phyloP scores from a whole-genome alignment of 2,329 filamentous ascomycete genomes.

The Sclerotinia subarctica region DNA sequence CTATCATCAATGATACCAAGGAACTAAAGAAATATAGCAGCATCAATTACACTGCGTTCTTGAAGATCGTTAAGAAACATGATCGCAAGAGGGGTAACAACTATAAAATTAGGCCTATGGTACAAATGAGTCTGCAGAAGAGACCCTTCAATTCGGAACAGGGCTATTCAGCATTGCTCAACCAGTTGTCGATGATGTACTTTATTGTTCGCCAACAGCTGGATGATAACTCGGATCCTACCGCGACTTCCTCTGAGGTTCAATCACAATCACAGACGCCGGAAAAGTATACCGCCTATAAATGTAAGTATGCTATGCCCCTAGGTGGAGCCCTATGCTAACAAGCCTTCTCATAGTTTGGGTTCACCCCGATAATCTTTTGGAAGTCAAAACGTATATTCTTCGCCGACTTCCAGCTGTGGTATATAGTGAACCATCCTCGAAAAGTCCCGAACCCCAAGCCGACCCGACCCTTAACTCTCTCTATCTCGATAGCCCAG shows the following conservation, averaged over 20 bases:
- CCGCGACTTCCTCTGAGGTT: slow-evolving; percentile 41
- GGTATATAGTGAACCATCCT: slow-evolving; percentile 84
- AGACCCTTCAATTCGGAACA: slow-evolving; percentile 90
- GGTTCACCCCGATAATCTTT: slow-evolving; percentile 91
- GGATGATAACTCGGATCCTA: slow-evolving; percentile 50
- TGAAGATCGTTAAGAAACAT: slow-evolving; percentile 99
- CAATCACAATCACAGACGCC: slow-evolving; percentile 58
- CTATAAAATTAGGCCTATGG: slow-evolving; percentile 86
- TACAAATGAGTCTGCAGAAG: slow-evolving; percentile 84
- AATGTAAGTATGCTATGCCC: slow-evolving; percentile 58
- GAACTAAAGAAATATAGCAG: slow-evolving; percentile 93
- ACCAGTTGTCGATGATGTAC: slow-evolving; percentile 92
- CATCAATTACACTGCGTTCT: slow-evolving; percentile 95
- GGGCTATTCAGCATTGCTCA: slow-evolving; percentile 84
- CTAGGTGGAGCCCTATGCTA: slow-evolving; percentile 31
- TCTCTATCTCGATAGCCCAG: slow-evolving; percentile 88
- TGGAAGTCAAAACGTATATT: slow-evolving; percentile 96
- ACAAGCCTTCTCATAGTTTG: slow-evolving; percentile 58
- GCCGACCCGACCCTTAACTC: slow-evolving; percentile 88
- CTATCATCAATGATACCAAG: slow-evolving; percentile 84
- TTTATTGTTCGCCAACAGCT: slow-evolving; percentile 86
- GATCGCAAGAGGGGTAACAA: slow-evolving; percentile 84
- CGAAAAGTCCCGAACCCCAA: slow-evolving; percentile 77
- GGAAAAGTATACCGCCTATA: slow-evolving; percentile 79
- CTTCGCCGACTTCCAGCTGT: slow-evolving; percentile 86